Evolutionary conservation across 2,329 filamentous ascomycete genomes (phyloP), one percentile per base, ranked within the genome.

Genomic region (Claviceps africana): DNA sequence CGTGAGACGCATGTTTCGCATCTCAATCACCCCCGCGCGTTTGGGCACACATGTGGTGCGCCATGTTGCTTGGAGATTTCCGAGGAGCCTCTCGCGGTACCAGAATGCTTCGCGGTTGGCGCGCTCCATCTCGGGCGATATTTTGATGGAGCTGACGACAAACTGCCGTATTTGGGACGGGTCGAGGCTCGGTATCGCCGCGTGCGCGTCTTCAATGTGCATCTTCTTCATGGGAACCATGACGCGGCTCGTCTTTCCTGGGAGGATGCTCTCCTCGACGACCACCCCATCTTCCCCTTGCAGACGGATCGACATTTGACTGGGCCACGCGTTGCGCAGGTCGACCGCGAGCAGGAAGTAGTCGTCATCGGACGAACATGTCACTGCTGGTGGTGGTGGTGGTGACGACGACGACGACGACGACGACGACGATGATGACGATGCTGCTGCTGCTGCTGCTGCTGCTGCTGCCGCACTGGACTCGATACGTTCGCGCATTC

Each of bases 271-370:
- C 55, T 82, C 78, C 47, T 78, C 70, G 1, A 79, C 70, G 2
- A 62, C 59, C 50, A 75, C 66, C 30, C 70, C 72, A 42, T 76
- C 72, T 46, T 77, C 71, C 13, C 72, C 72, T 50, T 78, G 69
- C 2, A 95, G 67, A 30, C 75, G 77, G 3, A 93, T 76, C 7
- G 78, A 73, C 61, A 96, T 79, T 48, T 84, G 82, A 61, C 81
- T 87, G 2, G 88, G 89, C 90, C 90, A 96, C 0, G 86, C 83
- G 62, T 97, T 97, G 52, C 88, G 82, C 30, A 96, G 72, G 66
- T 96, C 91, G 49, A 96, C 72, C 2, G 93, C 72, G 2, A 95
- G 70, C 39, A 95, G 73, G 61, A 88, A 94, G 61, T 88, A 83
- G 37, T 53, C 46, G 42, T 88, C 79, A 50, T 37, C 35, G 9